These are phyloP conservation scores for Kuraishia floccosa DNA, from an alignment of 805 yeast genomes.

Conservation along the genomic window DNA sequence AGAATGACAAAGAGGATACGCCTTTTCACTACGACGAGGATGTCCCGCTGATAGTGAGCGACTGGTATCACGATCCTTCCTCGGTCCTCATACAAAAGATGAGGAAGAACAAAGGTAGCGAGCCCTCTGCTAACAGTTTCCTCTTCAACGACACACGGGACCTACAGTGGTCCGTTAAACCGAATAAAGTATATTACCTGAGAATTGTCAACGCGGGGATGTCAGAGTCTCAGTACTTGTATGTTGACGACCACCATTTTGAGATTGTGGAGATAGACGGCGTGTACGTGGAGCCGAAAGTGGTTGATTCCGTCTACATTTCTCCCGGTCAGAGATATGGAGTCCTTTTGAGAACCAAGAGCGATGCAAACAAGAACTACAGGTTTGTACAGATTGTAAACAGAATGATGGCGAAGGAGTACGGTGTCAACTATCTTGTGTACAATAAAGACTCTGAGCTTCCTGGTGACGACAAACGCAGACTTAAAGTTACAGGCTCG, in stretches of 20 bases:
- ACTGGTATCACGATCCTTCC: constrained; percentile 46
- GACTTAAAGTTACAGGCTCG: constrained; percentile 26
- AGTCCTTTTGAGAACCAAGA: constrained; percentile 62
- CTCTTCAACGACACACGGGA: constrained; percentile 57
- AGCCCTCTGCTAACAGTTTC: constrained; percentile 65
- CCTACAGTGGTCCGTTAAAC: constrained; percentile 40
- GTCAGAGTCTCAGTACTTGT: constrained; percentile 62
- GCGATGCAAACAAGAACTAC: constrained; percentile 49
- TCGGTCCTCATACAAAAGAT: too few species aligned
- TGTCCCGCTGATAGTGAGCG: constrained; percentile 41
- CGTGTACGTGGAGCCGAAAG: constrained; percentile 46
- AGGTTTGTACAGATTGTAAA: constrained; percentile 80
- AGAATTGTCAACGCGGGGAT: constrained; percentile 59
- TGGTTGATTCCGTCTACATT: constrained; percentile 43
- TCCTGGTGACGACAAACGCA: constrained; percentile 33
- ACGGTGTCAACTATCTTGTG: constrained; percentile 64
- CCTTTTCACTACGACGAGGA: constrained; percentile 60
- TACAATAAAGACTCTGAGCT: constrained; percentile 27
- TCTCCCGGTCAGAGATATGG: constrained; percentile 79
- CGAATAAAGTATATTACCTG: constrained; percentile 50
- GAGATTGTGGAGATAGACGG: constrained; percentile 71
- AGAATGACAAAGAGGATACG: constrained; percentile 16
- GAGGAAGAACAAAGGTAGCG: constrained; percentile 60
- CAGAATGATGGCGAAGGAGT: constrained; percentile 59
- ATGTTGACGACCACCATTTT: constrained; percentile 60